phyloP scores from a whole-genome alignment of 495 filamentous ascomycete genomes.

The Cetradonia linearis region DNA sequence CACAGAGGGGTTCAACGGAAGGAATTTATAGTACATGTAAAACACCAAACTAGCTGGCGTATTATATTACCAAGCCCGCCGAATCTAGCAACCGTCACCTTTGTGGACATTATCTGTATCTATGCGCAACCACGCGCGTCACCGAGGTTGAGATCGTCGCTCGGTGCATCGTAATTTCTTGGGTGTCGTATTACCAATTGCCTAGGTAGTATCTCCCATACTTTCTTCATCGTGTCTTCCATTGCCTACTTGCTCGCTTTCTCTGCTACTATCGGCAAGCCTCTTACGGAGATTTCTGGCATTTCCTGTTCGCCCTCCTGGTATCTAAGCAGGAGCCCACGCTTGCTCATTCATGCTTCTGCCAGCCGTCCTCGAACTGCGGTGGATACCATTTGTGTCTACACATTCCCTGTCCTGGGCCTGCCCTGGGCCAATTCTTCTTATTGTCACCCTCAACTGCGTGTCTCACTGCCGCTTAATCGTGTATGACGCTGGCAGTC shows the following conservation, averaged over 20 bases:
- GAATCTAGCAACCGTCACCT: neutral
- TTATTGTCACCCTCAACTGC: neutral
- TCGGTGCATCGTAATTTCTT: constrained; percentile 1
- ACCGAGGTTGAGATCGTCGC: constrained; percentile 4
- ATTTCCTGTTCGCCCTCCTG: neutral
- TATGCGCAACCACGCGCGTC: constrained; percentile 1
- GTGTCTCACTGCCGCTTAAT: neutral
- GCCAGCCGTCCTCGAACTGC: neutral
- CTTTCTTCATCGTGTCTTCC: neutral
- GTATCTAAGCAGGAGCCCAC: neutral
- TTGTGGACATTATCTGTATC: neutral
- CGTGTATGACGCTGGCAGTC: neutral
- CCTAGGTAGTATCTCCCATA: neutral
- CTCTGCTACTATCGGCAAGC: neutral
- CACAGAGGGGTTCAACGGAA: too few relatives aligned
- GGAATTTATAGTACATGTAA: neutral
- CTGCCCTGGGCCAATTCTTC: neutral
- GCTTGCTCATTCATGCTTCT: neutral
- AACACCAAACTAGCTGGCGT: neutral
- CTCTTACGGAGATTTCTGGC: neutral
- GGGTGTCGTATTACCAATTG: neutral
- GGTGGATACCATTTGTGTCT: neutral
- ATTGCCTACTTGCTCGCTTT: neutral
- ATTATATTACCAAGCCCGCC: neutral
- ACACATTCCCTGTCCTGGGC: neutral